Conservation (phyloP, 2,329 filamentous ascomycete species). For the Penicillium sp. region DNA sequence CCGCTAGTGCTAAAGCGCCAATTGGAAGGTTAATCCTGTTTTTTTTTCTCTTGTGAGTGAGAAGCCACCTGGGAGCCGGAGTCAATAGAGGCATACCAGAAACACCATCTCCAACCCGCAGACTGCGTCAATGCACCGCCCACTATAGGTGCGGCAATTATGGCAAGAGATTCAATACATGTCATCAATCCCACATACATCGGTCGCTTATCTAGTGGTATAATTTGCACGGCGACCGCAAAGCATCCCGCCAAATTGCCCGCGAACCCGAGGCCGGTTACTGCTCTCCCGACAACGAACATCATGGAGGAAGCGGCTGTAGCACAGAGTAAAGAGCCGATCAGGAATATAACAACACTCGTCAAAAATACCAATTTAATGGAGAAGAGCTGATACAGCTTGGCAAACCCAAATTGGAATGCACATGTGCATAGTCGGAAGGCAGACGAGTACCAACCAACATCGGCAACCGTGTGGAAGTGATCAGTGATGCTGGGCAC, state of each 20-base stretch:
- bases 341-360: constrained; percentile 26
- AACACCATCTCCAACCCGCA: constrained; percentile 44
- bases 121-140: constrained; percentile 42
- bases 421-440: constrained; percentile 29
- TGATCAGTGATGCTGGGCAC: constrained; percentile 37
- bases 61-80: too few species aligned
- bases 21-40: constrained; percentile 39
- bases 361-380: constrained; percentile 33
- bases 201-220: constrained; percentile 35
- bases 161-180: constrained; percentile 32
- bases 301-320: constrained; percentile 22
- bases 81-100: constrained; percentile 7
- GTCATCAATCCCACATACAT: constrained; percentile 31
- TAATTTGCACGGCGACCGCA: constrained; percentile 16
- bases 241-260: constrained; percentile 27
- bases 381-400: constrained; percentile 40
- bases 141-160: constrained; percentile 36
- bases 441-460: constrained; percentile 37
- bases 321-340: constrained; percentile 28
- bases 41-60: too few species aligned
- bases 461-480: constrained; percentile 33
- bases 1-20: constrained; percentile 24
- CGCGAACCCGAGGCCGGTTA: constrained; percentile 34
- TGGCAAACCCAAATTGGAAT: constrained; percentile 30
- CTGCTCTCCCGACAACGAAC: constrained; percentile 36